These are phyloP conservation scores for Prunus kanzakura DNA, from an alignment of 306 rosid species.

Conservation along the genomic window DNA sequence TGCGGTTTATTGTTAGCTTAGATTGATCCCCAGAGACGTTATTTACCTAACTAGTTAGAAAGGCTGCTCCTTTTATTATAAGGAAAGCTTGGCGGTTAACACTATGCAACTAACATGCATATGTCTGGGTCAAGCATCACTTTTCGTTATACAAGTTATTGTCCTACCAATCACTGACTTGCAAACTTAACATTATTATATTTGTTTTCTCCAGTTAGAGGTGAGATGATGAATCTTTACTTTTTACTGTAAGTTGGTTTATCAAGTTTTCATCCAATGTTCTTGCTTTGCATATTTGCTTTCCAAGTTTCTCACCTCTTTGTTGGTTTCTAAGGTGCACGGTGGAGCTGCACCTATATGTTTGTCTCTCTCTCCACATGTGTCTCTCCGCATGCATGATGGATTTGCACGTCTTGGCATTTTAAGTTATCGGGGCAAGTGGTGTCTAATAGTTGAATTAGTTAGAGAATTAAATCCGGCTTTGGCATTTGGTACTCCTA, in stretches of 20 bases:
- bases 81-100: neutral
- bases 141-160: neutral
- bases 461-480: too few relatives aligned
- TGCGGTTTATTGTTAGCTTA: neutral
- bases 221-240: neutral
- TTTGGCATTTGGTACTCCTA: too few relatives aligned
- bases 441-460: too few relatives aligned
- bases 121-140: conserved; percentile 6
- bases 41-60: conserved; percentile 4
- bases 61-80: neutral
- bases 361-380: too few relatives aligned
- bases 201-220: neutral
- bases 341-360: too few relatives aligned
- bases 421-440: too few relatives aligned
- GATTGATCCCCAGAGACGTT: neutral
- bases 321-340: too few relatives aligned
- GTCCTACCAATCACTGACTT: neutral
- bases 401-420: too few relatives aligned
- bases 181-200: neutral
- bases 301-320: too few relatives aligned
- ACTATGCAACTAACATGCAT: neutral
- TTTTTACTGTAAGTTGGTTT: neutral
- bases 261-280: neutral
- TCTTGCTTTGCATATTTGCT: neutral
- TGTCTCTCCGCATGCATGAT: too few relatives aligned